These are phyloP conservation scores for Psidium friedrichsthalianum DNA, from an alignment of 345 rosid species.

Conservation along the genomic window DNA sequence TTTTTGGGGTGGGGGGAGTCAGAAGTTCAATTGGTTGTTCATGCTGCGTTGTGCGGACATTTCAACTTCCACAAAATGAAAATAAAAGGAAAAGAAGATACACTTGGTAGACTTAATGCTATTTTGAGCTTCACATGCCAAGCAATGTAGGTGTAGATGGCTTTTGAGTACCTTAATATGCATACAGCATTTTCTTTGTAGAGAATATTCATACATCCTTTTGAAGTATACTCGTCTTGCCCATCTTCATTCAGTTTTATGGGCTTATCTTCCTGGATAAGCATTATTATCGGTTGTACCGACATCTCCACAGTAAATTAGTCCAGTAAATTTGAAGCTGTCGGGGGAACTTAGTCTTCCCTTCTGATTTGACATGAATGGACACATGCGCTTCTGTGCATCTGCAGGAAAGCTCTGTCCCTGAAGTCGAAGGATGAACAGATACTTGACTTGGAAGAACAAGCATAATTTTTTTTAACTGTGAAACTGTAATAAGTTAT, in stretches of 20 bases:
- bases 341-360: background rate
- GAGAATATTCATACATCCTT: background rate
- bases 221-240: background rate
- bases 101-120: background rate
- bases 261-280: background rate
- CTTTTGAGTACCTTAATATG: background rate
- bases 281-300: background rate
- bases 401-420: constrained; percentile 24
- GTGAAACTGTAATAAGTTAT: background rate
- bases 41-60: background rate
- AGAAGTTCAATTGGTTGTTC: background rate
- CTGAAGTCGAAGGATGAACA: constrained; percentile 40
- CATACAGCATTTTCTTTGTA: background rate
- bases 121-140: background rate
- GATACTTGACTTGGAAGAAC: constrained; percentile 72
- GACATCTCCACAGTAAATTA: background rate
- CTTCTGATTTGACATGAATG: background rate
- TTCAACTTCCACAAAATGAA: background rate
- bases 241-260: background rate
- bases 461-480: constrained; percentile 26
- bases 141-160: background rate
- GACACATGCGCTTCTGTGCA: background rate
- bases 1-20: too few species aligned
- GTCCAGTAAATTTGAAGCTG: background rate
- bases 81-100: background rate